phyloP scores from a whole-genome alignment of 2,329 filamentous ascomycete species.

The Arthroderma sp. region DNA sequence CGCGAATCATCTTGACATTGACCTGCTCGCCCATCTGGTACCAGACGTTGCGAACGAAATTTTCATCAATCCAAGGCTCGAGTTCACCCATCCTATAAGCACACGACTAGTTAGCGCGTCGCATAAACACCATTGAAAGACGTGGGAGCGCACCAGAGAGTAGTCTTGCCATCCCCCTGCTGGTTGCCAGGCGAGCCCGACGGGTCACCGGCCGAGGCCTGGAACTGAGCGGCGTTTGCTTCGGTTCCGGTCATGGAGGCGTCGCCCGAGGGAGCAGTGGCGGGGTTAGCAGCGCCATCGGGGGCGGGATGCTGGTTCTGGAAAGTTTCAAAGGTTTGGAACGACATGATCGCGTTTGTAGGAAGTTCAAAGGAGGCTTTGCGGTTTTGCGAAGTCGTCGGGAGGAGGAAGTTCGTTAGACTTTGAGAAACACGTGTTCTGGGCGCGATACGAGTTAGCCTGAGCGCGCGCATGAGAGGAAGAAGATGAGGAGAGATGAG shows the following conservation, averaged over 20 bases:
- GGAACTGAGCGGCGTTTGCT: slow-evolving; percentile 40
- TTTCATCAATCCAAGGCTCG: slow-evolving; percentile 98
- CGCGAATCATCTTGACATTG: slow-evolving; percentile 98
- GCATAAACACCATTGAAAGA: background rate
- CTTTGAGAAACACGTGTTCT: no score
- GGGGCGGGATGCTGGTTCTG: slow-evolving; percentile 49
- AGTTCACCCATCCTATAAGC: slow-evolving; percentile 86
- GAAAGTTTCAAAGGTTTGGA: slow-evolving; percentile 53
- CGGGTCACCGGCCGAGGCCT: slow-evolving; percentile 35
- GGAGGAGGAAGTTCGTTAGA: no score
- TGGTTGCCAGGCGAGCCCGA: slow-evolving; percentile 36
- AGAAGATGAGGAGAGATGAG: slow-evolving; percentile 1
- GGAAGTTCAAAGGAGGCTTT: no score
- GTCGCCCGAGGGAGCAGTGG: slow-evolving; percentile 39
- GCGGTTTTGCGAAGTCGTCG: no score
- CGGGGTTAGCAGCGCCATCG: slow-evolving; percentile 39
- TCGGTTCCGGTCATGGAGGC: slow-evolving; percentile 46
- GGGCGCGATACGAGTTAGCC: no score
- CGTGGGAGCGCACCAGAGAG: slow-evolving; percentile 39
- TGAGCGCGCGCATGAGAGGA: no score
- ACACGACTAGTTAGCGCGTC: background rate
- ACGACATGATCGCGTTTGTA: slow-evolving; percentile 46
- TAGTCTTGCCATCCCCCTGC: slow-evolving; percentile 45
- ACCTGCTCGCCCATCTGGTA: slow-evolving; percentile 87
- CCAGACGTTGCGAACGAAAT: slow-evolving; percentile 92